A percentile compares a stretch with the other conserved stretches of the same genome.
Evolutionary conservation across 345 rosid genomes (phyloP).

Genomic region (Arabidopsis suecica): DNA sequence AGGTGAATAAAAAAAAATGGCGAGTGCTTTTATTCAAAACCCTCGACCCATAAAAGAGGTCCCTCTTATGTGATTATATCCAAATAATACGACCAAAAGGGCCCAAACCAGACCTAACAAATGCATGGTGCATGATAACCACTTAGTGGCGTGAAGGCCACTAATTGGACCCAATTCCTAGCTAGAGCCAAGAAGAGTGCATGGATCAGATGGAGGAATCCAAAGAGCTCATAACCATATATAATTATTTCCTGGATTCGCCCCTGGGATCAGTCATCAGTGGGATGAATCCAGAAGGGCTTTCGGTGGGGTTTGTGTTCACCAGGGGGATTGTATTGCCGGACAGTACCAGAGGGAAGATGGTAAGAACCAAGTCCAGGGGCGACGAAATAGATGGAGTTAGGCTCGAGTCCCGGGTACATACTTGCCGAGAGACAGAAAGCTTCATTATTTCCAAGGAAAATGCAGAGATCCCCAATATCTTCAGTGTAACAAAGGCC

Average conservation of each 20-base stretch:
- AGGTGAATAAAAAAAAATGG: neutral
- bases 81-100: no score
- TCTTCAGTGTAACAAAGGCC: conserved; percentile 29
- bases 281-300: conserved; percentile 14
- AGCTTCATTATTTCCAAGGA: conserved; percentile 26
- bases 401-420: conserved; percentile 20
- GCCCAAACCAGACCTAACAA: no score
- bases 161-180: no score
- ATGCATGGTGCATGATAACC: no score
- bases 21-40: neutral
- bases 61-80: neutral
- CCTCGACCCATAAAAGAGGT: neutral
- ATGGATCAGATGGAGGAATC: no score
- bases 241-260: no score
- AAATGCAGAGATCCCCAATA: conserved; percentile 36
- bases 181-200: no score
- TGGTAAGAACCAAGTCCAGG: neutral
- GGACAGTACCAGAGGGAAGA: neutral
- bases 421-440: conserved; percentile 20
- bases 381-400: conserved; percentile 25
- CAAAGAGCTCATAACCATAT: no score
- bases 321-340: neutral
- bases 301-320: neutral
- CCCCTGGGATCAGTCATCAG: no score
- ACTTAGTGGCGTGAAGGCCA: no score